These are phyloP conservation scores for Termitomyces sp. DNA, from an alignment of 768 basidiomycete genomes.

Conservation along the genomic window DNA sequence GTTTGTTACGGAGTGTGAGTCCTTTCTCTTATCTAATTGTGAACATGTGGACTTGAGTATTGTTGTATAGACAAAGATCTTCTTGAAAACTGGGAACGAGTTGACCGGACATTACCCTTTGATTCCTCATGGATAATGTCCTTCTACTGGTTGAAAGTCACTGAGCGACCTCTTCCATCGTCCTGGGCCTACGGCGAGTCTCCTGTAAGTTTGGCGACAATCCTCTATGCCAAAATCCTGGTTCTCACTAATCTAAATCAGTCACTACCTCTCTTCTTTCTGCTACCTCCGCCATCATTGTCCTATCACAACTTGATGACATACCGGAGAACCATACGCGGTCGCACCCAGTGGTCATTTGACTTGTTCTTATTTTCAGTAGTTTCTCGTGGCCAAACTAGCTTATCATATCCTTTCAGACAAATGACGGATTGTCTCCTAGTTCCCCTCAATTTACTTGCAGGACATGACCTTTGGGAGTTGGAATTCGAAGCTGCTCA, in stretches of 20 bases:
- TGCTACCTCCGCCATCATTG: constrained; percentile 28
- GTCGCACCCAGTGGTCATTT: constrained; percentile 23
- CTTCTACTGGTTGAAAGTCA: constrained; percentile 38
- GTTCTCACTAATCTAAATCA: constrained; percentile 7
- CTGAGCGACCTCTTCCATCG: constrained; percentile 18
- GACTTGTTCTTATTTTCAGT: constrained; percentile 26
- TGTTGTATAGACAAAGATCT: constrained; percentile 30
- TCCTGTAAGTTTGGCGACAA: constrained; percentile 25
- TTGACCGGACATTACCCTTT: constrained; percentile 37
- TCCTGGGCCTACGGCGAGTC: constrained; percentile 40
- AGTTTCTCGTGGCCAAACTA: neutral
- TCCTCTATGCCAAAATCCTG: neutral
- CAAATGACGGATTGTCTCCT: constrained; percentile 16
- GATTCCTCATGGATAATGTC: constrained; percentile 35
- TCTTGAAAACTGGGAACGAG: constrained; percentile 31
- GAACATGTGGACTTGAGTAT: too few relatives aligned
- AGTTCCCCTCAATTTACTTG: constrained; percentile 22
- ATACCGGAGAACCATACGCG: constrained; percentile 27
- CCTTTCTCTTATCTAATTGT: neutral
- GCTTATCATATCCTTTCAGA: constrained; percentile 6
- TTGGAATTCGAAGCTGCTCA: constrained; percentile 18
- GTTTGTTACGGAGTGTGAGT: constrained; percentile 53
- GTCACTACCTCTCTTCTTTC: constrained; percentile 31
- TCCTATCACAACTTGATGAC: constrained; percentile 32
- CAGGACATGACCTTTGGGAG: constrained; percentile 26